Conservation (phyloP, 2,329 filamentous ascomycete genomes). For the Alternaria arbusti region DNA sequence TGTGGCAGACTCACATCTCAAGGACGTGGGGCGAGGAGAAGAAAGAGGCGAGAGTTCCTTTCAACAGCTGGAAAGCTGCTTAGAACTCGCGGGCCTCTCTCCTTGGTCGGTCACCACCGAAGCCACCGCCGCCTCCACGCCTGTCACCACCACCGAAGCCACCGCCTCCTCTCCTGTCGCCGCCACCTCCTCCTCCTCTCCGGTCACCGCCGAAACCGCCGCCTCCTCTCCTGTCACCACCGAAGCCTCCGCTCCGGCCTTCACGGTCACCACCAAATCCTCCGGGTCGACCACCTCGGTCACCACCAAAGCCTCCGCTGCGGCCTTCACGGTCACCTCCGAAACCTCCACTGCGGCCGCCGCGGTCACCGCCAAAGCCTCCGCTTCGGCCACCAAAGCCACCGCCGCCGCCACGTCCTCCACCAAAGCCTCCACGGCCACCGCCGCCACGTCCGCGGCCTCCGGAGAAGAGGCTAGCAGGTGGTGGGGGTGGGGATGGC, state of each 20-base stretch:
- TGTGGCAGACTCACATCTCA: background rate
- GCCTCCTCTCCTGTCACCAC: conserved; percentile 14
- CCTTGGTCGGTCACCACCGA: conserved; percentile 18
- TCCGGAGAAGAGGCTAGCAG: conserved; percentile 27
- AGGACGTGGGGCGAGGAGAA: background rate
- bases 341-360: conserved; percentile 3
- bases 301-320: conserved; percentile 8
- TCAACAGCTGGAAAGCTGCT: background rate
- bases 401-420: conserved; percentile 23
- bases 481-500: conserved; percentile 48
- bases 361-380: conserved; percentile 10
- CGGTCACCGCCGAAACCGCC: conserved; percentile 19
- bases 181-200: conserved; percentile 5
- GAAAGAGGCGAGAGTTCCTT: background rate
- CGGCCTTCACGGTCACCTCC: conserved; percentile 6
- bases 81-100: conserved; percentile 19
- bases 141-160: conserved; percentile 14
- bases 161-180: conserved; percentile 9
- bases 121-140: conserved; percentile 15
- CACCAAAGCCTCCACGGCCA: conserved; percentile 19
- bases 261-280: conserved; percentile 1
- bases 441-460: conserved; percentile 17
- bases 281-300: background rate
- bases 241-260: background rate
- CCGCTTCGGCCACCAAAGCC: conserved; percentile 11